Percentiles rank a stretch among this genome's conserved stretches.
Conservation (phyloP, 768 basidiomycete genomes). For the Rhizopogon salebrosus region DNA sequence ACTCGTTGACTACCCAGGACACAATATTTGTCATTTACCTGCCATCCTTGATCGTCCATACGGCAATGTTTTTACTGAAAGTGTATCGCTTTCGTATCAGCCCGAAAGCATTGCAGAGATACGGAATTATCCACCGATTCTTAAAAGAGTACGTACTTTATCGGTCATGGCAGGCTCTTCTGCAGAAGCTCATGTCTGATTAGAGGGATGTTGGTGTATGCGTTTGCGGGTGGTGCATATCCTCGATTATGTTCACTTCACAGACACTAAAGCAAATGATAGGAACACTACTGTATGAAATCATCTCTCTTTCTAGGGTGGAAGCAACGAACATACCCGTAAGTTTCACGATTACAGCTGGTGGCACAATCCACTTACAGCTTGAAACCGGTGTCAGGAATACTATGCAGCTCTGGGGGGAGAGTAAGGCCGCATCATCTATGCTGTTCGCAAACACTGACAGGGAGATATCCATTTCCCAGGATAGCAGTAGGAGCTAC, state of each 20-base stretch:
- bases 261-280: neutral
- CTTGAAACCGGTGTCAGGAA: constrained; percentile 1
- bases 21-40: constrained; percentile 5
- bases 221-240: constrained; percentile 11
- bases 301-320: constrained; percentile 9
- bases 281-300: constrained; percentile 14
- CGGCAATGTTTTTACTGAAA: constrained; percentile 11
- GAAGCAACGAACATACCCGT: constrained; percentile 4
- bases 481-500: constrained; percentile 7
- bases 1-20: neutral
- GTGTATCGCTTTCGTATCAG: constrained; percentile 10
- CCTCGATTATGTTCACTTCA: neutral
- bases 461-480: neutral
- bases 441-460: neutral
- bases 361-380: neutral
- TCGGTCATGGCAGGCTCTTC: neutral
- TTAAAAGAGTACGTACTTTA: constrained; percentile 14
- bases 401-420: constrained; percentile 5
- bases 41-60: constrained; percentile 12
- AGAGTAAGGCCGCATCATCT: constrained; percentile 4
- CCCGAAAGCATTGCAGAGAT: neutral
- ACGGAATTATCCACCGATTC: constrained; percentile 9
- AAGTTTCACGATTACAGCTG: neutral
- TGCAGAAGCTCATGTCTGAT: neutral
- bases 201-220: constrained; percentile 21